These are phyloP conservation scores for Candida ipomoeae DNA, from an alignment of 805 yeast genomes.

Conservation along the genomic window DNA sequence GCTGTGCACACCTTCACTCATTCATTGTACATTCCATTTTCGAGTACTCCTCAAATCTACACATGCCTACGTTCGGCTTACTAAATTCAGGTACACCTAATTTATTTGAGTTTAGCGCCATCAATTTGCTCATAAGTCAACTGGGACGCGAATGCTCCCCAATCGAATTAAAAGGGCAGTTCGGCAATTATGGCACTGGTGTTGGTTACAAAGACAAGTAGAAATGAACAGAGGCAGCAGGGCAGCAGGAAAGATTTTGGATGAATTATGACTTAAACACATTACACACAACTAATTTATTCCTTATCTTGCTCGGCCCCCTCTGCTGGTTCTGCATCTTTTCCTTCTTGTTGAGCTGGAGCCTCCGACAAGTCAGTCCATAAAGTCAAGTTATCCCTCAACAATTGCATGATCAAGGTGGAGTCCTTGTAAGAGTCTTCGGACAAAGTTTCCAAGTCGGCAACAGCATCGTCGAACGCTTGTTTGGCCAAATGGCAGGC, in stretches of 20 bases:
- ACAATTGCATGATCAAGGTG: constrained; percentile 96
- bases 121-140: neutral
- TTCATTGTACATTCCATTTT: neutral
- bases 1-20: neutral
- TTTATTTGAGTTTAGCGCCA: constrained; percentile 2
- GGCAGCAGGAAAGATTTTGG: constrained; percentile 8
- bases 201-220: constrained; percentile 17
- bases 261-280: constrained; percentile 13
- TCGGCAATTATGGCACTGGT: constrained; percentile 1
- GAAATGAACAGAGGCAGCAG: constrained; percentile 17
- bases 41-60: neutral
- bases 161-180: neutral
- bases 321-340: constrained; percentile 19
- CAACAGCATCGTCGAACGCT: constrained; percentile 98
- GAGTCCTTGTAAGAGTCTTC: constrained; percentile 99
- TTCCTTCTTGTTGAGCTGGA: constrained; percentile 41
- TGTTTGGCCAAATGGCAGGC: constrained; percentile 99
- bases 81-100: constrained; percentile 1
- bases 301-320: constrained; percentile 26
- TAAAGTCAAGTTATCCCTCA: constrained; percentile 96
- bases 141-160: neutral
- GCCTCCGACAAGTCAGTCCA: constrained; percentile 97
- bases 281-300: constrained; percentile 17
- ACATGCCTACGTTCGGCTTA: neutral
- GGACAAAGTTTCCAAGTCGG: constrained; percentile 94